Evolutionary conservation across 2,329 filamentous ascomycete species (phyloP), one percentile per base, ranked within the genome.

Genomic region (Metarhizium humberi): DNA sequence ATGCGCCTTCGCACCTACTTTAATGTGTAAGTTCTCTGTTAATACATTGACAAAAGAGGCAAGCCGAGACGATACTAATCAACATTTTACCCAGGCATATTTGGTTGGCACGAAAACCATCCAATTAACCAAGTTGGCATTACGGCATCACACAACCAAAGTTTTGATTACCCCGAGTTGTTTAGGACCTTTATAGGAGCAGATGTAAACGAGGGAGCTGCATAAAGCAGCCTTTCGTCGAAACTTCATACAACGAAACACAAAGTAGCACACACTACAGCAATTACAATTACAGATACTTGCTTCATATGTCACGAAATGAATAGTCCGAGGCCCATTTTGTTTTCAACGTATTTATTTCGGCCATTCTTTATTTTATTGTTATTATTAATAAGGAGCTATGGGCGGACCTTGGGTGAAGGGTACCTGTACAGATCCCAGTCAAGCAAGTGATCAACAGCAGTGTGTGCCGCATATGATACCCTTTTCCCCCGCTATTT

Each of bases 1-100:
- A 81, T 84, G 62, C 81, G 80, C 53, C 79, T 85, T 61, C 85
- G 85, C 69, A 82, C 81, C 46, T 95, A 89, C 72, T 90, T 89
- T 69, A 84, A 81, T 60, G 75, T 92, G 88, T 92, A 75, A 80
- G 87, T 82, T 30, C 43, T 25, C 52, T 30, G 8, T 36, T 49
- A 43, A n/a, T 48, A 11, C 45, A 13, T 52, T 20, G 38, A 45
- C 52, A 52, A 40, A 45, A 49, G 36, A 32, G 20, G n/a, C 13
- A 2, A 32, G 20, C 6, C 20, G 20, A 34, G 43, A 34, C 46
- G n/a, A 45, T 20, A n/a, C 59, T 63, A 53, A 62, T 30, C 30
- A 50, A 10, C 10, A 11, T 20, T 52, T 18, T 34, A 16, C 18
- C 18, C 20, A 66, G 62, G 32, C 60, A 62, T 42, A 57, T 61